Base-by-base conservation (phyloP, 2,329 filamentous ascomycete species). In the Beauveria bassiana region DNA sequence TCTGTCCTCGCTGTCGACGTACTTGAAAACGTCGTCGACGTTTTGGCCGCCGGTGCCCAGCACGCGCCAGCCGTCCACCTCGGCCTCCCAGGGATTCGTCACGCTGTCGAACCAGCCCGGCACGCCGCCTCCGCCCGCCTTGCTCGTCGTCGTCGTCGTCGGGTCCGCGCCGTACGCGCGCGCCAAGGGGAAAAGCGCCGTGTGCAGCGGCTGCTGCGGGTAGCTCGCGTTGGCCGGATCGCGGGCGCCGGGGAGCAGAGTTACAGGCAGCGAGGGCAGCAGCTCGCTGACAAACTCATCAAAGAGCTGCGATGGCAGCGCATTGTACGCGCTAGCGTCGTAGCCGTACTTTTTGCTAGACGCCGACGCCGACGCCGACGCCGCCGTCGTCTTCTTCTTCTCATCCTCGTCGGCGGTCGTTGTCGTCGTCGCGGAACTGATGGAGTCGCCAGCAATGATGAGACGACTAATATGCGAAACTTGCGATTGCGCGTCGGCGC, bases 21-120 rank as follows among this genome's bases (percentile, higher is more conserved):
- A 99, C 73, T 93, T 95, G 73, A 92, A 90, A 3, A 98, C 85
- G 73, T 99, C 96, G 68, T 96, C 90, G 3, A 99, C 84, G 59
- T 96, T 96, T 76, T 99, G 95, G 0, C 95, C 95, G 42, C 90
- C 89, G 0, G 90, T 95, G 12, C 90, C 93, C 50, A 97, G 82
- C 7, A 98, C 76, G 49, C 91, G 84, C 88, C 91, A 96, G 1
- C 95, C 96, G 61, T 96, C 92, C 0, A 99, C 75, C 71, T 96
- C 91, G 24, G 87, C 91, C 68, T 96, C 89, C 87, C 90, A 96
- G 0, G 95, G 95, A 69, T 99, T 99, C 5, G 95, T 98, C 52
- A 93, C 90, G 6, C 84, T 82, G 72, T 98, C 91, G 59, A 99
- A 86, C 88, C 92, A 96, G 22, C 88, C 86, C 0, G 83, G 76